Conservation (phyloP, 805 yeast species). For the Kurtzmaniella fragi region DNA sequence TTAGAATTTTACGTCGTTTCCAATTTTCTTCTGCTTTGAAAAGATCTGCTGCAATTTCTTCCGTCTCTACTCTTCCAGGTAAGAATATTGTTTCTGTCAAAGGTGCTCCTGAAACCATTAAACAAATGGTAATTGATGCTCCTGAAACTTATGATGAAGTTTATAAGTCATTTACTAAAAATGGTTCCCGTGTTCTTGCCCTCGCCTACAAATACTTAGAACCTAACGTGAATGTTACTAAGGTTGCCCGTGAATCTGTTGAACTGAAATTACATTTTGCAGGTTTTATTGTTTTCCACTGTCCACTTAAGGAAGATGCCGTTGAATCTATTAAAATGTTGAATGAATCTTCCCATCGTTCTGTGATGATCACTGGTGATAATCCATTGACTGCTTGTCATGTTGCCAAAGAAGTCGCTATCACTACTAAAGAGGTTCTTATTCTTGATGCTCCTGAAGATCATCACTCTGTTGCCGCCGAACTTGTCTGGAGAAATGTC, state of each 20-base stretch:
- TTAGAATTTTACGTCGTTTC: constrained; percentile 84
- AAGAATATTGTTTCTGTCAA: constrained; percentile 75
- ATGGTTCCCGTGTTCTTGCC: constrained; percentile 97
- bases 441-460: constrained; percentile 83
- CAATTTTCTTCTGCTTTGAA: constrained; percentile 95
- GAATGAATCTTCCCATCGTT: constrained; percentile 92
- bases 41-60: constrained; percentile 85
- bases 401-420: constrained; percentile 90
- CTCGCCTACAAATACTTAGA: constrained; percentile 77
- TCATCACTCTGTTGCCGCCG: constrained; percentile 42
- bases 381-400: constrained; percentile 97
- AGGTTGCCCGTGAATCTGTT: constrained; percentile 67
- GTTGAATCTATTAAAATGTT: constrained; percentile 85
- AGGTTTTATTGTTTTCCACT: constrained; percentile 94
- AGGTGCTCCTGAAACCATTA: constrained; percentile 98
- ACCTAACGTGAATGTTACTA: constrained; percentile 41
- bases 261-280: constrained; percentile 75
- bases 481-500: constrained; percentile 79
- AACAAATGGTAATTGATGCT: constrained; percentile 61
- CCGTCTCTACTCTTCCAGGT: constrained; percentile 40
- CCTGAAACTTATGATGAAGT: constrained; percentile 81
- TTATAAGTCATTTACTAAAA: constrained; percentile 85
- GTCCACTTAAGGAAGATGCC: constrained; percentile 95
- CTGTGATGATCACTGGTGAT: constrained; percentile 98
- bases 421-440: constrained; percentile 76